Evolutionary conservation across 176 grass and related monocot species (phyloP).

Genomic region (Dactylis glomerata): DNA sequence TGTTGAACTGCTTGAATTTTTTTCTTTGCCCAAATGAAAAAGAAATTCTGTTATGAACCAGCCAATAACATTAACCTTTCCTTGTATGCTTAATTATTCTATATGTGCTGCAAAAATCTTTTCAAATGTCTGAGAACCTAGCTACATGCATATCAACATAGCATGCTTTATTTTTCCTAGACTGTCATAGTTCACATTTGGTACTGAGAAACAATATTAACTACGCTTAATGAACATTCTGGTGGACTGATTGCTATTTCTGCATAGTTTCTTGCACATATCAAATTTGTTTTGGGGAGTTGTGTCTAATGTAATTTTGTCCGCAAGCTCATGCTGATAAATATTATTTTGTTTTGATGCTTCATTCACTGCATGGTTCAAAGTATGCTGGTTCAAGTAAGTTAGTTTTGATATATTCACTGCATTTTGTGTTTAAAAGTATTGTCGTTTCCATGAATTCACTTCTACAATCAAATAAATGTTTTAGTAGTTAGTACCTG

Average conservation of each 20-base stretch:
- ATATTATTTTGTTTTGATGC: not conserved
- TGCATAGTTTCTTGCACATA: not conserved
- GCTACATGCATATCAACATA: not conserved
- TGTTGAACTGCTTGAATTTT: not conserved
- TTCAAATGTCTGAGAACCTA: not conserved
- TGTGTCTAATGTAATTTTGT: not conserved
- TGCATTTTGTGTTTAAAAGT: not conserved
- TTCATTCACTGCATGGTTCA: not conserved
- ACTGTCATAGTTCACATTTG: not conserved
- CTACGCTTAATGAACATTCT: not conserved
- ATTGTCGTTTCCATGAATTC: not conserved
- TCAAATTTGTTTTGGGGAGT: not conserved
- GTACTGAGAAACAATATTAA: not conserved
- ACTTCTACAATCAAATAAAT: not conserved
- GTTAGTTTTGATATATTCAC: not conserved
- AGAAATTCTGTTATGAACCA: not conserved
- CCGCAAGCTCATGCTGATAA: not conserved
- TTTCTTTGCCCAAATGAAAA: not conserved
- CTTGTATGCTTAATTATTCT: not conserved
- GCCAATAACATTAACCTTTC: too few relatives aligned
- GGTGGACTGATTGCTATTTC: not conserved
- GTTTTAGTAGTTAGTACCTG: not conserved
- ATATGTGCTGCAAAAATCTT: not conserved
- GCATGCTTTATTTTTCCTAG: not conserved
- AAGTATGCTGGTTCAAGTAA: not conserved